phyloP scores from a whole-genome alignment of 2,329 filamentous ascomycete species.

The Sclerotinia trifoliorum region DNA sequence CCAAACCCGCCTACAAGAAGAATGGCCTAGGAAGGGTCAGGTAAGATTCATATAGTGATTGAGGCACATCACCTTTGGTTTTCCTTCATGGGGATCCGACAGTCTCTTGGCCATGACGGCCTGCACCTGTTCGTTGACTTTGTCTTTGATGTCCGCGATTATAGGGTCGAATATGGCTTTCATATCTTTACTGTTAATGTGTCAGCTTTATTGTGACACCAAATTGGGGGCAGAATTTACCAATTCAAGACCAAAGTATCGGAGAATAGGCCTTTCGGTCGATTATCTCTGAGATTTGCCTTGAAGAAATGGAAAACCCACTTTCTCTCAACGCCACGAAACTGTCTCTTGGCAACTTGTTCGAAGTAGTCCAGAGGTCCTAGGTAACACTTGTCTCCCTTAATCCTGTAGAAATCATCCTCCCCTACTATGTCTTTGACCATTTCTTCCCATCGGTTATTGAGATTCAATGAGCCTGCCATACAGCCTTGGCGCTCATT shows the following conservation, averaged over 20 bases:
- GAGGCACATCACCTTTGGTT: conserved; percentile 42
- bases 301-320: conserved; percentile 36
- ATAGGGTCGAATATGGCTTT: conserved; percentile 51
- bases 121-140: conserved; percentile 46
- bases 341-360: conserved; percentile 36
- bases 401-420: conserved; percentile 36
- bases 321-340: conserved; percentile 32
- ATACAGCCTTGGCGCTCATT: conserved; percentile 24
- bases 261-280: conserved; percentile 26
- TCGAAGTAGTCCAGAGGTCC: conserved; percentile 40
- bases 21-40: conserved; percentile 19
- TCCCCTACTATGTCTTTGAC: conserved; percentile 35
- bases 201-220: not conserved
- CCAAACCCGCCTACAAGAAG: conserved; percentile 35
- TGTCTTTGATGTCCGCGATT: conserved; percentile 43
- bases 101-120: conserved; percentile 42
- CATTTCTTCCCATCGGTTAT: conserved; percentile 34
- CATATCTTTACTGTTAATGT: conserved; percentile 46
- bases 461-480: conserved; percentile 35
- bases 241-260: conserved; percentile 31
- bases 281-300: conserved; percentile 34
- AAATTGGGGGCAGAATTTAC: conserved; percentile 14
- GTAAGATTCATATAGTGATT: conserved; percentile 28
- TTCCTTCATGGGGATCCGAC: conserved; percentile 43
- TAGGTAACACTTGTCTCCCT: conserved; percentile 33